Conservation (phyloP, 108 stramenopile genomes). For the Nitzschia inconspicua region DNA sequence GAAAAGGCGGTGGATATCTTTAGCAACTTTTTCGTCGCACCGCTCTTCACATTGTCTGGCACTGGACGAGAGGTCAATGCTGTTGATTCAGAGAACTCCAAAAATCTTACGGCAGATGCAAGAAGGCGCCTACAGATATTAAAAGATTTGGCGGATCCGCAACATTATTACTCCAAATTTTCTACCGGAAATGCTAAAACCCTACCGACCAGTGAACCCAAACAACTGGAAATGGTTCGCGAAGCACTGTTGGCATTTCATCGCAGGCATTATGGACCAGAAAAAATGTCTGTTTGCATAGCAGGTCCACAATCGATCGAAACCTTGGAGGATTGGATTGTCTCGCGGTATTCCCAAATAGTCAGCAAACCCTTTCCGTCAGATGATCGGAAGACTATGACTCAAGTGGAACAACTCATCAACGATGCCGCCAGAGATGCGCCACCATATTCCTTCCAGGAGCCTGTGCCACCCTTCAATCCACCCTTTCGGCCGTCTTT, state of each 20-base stretch:
- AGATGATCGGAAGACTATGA: slow-evolving; percentile 4
- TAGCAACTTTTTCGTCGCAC: slow-evolving; percentile 72
- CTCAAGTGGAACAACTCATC: slow-evolving; percentile 46
- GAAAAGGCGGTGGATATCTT: slow-evolving; percentile 82
- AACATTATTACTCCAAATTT: slow-evolving; percentile 84
- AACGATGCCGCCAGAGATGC: slow-evolving; percentile 61
- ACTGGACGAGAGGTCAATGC: slow-evolving; percentile 82
- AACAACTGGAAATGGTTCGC: slow-evolving; percentile 49
- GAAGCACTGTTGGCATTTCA: slow-evolving; percentile 79
- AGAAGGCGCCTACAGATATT: slow-evolving; percentile 77
- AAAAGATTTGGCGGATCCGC: slow-evolving; percentile 58
- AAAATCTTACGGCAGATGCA: slow-evolving; percentile 77
- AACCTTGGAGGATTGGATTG: slow-evolving; percentile 68
- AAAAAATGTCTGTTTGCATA: slow-evolving; percentile 72
- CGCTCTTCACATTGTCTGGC: slow-evolving; percentile 73
- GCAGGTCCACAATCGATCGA: slow-evolving; percentile 80
- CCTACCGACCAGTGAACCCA: slow-evolving; percentile 43
- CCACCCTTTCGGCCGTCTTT: slow-evolving; percentile 53
- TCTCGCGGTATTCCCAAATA: slow-evolving; percentile 61
- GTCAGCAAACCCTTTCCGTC: neutral
- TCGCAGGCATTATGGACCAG: slow-evolving; percentile 71
- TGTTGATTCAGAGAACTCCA: slow-evolving; percentile 86
- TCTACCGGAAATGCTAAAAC: slow-evolving; percentile 76
- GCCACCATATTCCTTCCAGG: slow-evolving; percentile 40
- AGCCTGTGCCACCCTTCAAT: slow-evolving; percentile 33